phyloP scores from a whole-genome alignment of 83 land plant species.

The Larix sibirica region DNA sequence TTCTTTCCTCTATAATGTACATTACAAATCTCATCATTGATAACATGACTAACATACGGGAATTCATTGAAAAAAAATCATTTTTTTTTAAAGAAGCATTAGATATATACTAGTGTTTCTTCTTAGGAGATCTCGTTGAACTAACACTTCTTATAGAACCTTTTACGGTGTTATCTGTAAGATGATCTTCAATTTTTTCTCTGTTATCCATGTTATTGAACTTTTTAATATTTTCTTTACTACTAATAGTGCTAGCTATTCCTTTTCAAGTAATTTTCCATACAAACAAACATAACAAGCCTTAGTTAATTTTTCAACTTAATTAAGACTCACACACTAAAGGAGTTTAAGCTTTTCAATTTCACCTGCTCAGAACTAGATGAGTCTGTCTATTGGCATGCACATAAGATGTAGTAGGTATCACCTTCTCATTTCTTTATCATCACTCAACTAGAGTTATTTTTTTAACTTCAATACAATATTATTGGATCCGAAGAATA shows the following conservation, averaged over 20 bases:
- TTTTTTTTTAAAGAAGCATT: conserved; percentile 46
- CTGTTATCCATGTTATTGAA: background rate
- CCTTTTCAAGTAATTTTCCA: too few species aligned
- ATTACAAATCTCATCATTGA: conserved; percentile 17
- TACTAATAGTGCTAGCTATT: too few species aligned
- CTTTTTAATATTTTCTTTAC: too few species aligned
- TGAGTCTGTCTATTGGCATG: conserved; percentile 74
- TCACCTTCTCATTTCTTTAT: conserved; percentile 56
- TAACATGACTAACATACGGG: conserved; percentile 37
- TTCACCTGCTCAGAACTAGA: conserved; percentile 63
- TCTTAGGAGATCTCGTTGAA: conserved; percentile 15
- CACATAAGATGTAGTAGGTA: conserved; percentile 64
- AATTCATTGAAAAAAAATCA: conserved; percentile 32
- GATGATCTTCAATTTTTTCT: conserved; percentile 12
- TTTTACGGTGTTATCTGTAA: conserved; percentile 36
- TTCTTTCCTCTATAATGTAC: conserved; percentile 23
- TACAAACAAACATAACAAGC: too few species aligned
- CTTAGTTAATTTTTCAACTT: too few species aligned
- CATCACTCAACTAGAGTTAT: conserved; percentile 17
- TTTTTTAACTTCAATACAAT: too few species aligned
- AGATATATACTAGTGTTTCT: conserved; percentile 29
- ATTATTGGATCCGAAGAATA: too few species aligned
- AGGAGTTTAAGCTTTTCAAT: too few species aligned
- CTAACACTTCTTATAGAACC: conserved; percentile 4
- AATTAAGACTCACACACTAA: too few species aligned